Evolutionary conservation across 208 protist genomes (phyloP).

Genomic region (Crithidia sp.): DNA sequence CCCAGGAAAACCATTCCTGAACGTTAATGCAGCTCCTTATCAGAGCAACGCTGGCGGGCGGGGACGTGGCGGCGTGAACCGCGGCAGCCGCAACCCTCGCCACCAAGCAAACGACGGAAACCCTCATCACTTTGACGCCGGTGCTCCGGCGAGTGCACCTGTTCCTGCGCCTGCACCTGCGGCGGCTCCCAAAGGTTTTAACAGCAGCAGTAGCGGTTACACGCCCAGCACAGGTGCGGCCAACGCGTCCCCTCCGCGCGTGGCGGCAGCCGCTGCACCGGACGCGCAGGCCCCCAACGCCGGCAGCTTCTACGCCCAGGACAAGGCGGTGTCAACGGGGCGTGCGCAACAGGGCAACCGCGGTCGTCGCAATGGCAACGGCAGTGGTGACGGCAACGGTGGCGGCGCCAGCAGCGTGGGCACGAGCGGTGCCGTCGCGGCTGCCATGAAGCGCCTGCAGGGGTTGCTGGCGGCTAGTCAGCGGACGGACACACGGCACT

Average conservation of each 20-base stretch:
- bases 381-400: constrained; percentile 1
- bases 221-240: background rate
- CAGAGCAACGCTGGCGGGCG: constrained; percentile 2
- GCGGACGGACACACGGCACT: constrained; percentile 16
- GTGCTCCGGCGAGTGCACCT: too few species aligned
- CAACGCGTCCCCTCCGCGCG: constrained; percentile 1
- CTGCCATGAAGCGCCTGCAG: constrained; percentile 43
- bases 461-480: constrained; percentile 42
- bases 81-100: background rate
- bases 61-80: constrained; percentile 13
- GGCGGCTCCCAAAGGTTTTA: background rate
- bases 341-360: constrained; percentile 33
- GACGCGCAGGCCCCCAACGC: constrained; percentile 36
- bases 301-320: constrained; percentile 32
- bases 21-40: constrained; percentile 8
- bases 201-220: background rate
- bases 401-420: constrained; percentile 11
- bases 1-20: constrained; percentile 4
- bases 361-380: constrained; percentile 16
- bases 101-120: background rate
- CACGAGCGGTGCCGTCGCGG: constrained; percentile 36
- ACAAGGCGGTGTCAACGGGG: constrained; percentile 1
- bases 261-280: constrained; percentile 1
- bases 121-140: too few species aligned
- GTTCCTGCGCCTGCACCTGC: too few species aligned